Conservation (phyloP, 345 rosid species). For the Eucalyptus cloeziana region DNA sequence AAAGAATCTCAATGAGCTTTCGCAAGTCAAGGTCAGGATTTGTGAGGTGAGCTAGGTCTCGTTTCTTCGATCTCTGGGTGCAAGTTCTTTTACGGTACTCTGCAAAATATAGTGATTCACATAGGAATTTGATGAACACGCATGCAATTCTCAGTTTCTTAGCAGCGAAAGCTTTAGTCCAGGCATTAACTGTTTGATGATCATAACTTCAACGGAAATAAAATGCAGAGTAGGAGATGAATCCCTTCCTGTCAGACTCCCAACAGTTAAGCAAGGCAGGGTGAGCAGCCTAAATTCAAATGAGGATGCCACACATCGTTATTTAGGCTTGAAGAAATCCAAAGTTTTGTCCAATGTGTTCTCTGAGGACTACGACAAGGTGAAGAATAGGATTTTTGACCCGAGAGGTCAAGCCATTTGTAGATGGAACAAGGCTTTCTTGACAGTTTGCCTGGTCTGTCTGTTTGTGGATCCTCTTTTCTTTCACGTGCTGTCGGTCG, state of each 20-base stretch:
- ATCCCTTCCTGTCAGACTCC: not conserved
- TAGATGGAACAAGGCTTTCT: not conserved
- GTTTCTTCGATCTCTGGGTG: not conserved
- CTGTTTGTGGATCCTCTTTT: not conserved
- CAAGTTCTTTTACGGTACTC: not conserved
- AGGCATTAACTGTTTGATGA: not conserved
- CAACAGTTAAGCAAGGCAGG: not conserved
- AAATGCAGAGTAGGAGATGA: not conserved
- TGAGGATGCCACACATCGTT: not conserved
- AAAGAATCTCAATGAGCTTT: not conserved
- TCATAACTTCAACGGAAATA: not conserved
- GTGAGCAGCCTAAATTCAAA: not conserved
- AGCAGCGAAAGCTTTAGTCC: not conserved
- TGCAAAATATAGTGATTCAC: not conserved
- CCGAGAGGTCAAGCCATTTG: not conserved
- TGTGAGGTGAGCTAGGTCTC: not conserved
- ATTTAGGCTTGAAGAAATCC: not conserved
- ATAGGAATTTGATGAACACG: not conserved
- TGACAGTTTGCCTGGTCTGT: not conserved
- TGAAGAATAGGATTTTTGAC: not conserved
- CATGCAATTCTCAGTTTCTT: not conserved
- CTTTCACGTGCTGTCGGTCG: not conserved
- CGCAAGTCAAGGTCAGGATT: not conserved
- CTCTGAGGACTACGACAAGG: constrained; percentile 2
- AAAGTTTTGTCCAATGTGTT: not conserved